A percentile compares a stretch with the other conserved stretches of the same genome.
phyloP scores from a whole-genome alignment of 805 yeast genomes.

The Yarrowia divulgata region DNA sequence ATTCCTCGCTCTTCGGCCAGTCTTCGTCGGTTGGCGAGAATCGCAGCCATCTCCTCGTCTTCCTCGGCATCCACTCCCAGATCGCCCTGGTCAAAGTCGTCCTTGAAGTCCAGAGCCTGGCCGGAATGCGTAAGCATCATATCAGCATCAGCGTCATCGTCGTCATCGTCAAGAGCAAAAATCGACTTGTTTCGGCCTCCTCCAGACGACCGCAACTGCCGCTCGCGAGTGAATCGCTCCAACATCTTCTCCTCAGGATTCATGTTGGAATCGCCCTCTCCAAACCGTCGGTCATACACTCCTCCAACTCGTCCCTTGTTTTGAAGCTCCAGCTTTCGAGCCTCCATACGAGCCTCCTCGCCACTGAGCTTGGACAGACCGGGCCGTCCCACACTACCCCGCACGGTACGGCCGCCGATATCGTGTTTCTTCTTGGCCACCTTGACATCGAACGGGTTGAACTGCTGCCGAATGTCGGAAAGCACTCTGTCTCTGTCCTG shows the following conservation, averaged over 20 bases:
- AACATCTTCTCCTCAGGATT: slow-evolving; percentile 93
- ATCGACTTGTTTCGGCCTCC: slow-evolving; percentile 53
- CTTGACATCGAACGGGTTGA: slow-evolving; percentile 88
- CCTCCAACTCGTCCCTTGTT: slow-evolving; percentile 78
- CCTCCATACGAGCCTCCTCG: slow-evolving; percentile 56
- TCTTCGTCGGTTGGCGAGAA: slow-evolving; percentile 32
- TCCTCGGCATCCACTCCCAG: slow-evolving; percentile 52
- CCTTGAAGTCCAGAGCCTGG: slow-evolving; percentile 65
- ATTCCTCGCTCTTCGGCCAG: slow-evolving; percentile 30
- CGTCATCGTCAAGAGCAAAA: slow-evolving; percentile 78
- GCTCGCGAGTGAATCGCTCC: slow-evolving; percentile 90
- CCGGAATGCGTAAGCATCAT: slow-evolving; percentile 79
- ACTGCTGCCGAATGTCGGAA: slow-evolving; percentile 73
- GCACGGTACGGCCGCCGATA: slow-evolving; percentile 54
- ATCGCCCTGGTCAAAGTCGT: slow-evolving; percentile 61
- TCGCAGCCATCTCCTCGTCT: slow-evolving; percentile 47
- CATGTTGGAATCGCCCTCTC: slow-evolving; percentile 75
- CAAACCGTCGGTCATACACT: slow-evolving; percentile 85
- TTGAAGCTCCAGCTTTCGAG: slow-evolving; percentile 62
- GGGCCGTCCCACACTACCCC: slow-evolving; percentile 69
- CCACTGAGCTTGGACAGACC: slow-evolving; percentile 56
- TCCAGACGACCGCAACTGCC: slow-evolving; percentile 65
- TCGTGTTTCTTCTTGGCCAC: slow-evolving; percentile 66
- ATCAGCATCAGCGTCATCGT: slow-evolving; percentile 54
- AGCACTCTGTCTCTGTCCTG: slow-evolving; percentile 69